Base-by-base conservation (phyloP, 129 eudicot genomes). In the Glebionis coronaria region DNA sequence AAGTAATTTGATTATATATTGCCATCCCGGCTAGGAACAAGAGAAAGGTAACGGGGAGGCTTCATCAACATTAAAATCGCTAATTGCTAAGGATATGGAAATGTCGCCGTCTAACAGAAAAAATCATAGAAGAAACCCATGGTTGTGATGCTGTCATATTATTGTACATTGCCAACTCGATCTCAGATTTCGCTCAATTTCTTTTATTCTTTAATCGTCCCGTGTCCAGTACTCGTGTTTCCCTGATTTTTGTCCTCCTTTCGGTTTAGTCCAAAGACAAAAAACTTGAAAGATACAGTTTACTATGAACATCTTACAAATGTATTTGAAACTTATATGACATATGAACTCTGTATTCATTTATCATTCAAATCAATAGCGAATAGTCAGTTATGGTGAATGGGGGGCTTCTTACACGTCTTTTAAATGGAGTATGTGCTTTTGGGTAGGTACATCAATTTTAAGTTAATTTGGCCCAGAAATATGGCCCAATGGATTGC, bases 21-120 rank as follows among this genome's bases (percentile, higher is more conserved):
- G 59, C 38, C 38, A 27, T 56, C 23, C 69, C 27, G 13, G 45
- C 3, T 75, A 85, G 84, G 79, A 59, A 65, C 77, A 79, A 38
- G 69, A 63, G 21, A 76, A 58, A 50, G 27, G 64, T 54, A 67
- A 75, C 3, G 79, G 56, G 29, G 81, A 79, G 61, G 65, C 71
- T 67, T 63, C 70, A 64, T 67, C 78, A 4, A 83, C 88, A 69
- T 78, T 90, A 56, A 25, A 2, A 50, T 75, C 83, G 16, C 75
- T 87, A 23, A 84, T 70, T 23, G 72, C 29, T 44, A 55, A 72
- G 20, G 87, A 80, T 15, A 23, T 19, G 63, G 81, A 82, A 80
- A 83, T 50, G 69, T 63, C 74, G 28, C 71, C 80, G 66, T 45
- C 68, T 44, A 53, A 68, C 62, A 55, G 40, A 57, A 68, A 72